These are phyloP conservation scores for Aeminium ludgeri DNA, from an alignment of 495 filamentous ascomycete genomes.

Conservation along the genomic window DNA sequence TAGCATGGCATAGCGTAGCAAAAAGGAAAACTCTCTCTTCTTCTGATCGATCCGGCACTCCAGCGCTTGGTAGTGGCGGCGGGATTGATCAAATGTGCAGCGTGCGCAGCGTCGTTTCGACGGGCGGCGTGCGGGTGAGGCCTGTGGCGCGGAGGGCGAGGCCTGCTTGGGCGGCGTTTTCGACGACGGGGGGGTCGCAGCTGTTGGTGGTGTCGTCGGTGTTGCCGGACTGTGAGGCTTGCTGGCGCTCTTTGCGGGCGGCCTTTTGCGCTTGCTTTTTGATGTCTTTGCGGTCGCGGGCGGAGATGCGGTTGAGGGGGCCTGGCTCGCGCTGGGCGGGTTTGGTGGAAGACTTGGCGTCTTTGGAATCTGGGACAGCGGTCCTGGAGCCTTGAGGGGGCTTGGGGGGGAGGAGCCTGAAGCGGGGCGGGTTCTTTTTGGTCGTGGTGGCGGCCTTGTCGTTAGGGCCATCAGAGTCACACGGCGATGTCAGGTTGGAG, in stretches of 20 bases:
- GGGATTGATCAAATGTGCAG: constrained; percentile 19
- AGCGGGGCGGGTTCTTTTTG: constrained; percentile 1
- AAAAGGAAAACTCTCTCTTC: constrained; percentile 4
- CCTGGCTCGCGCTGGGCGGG: constrained; percentile 14
- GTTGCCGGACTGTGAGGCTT: constrained; percentile 10
- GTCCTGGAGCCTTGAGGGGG: too few relatives aligned
- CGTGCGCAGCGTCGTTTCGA: constrained; percentile 16
- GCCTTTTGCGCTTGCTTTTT: constrained; percentile 32
- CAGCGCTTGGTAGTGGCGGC: too few relatives aligned
- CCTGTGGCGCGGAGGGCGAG: constrained; percentile 10
- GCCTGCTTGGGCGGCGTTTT: constrained; percentile 4
- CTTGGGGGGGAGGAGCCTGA: constrained; percentile 15
- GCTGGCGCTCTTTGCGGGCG: constrained; percentile 28
- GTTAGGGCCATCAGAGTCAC: too few relatives aligned
- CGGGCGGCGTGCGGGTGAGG: constrained; percentile 13
- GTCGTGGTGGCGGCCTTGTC: constrained; percentile 5
- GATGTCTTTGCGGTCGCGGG: constrained; percentile 23
- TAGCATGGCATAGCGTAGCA: not conserved
- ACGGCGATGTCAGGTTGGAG: not conserved
- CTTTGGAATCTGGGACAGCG: too few relatives aligned
- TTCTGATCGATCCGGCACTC: too few relatives aligned
- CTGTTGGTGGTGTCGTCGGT: too few relatives aligned
- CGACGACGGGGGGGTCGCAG: not conserved
- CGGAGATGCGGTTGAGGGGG: constrained; percentile 15
- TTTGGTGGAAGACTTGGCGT: constrained; percentile 5